Evolutionary conservation across 2,329 filamentous ascomycete genomes (phyloP).

Genomic region (Sclerotinia borealis): DNA sequence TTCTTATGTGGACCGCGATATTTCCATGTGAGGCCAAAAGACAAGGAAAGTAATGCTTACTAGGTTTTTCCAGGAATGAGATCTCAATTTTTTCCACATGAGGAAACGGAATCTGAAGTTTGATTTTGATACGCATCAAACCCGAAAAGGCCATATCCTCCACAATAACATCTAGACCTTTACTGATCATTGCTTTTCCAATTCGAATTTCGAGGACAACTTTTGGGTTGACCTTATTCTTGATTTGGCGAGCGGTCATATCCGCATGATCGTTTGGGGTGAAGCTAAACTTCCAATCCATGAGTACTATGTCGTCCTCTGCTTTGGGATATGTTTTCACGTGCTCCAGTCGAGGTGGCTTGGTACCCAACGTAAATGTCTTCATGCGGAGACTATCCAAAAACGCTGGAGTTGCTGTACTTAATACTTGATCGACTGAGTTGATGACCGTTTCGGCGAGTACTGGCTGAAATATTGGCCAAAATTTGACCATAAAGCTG

Average conservation of each 20-base stretch:
- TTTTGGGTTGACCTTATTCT: constrained; percentile 96
- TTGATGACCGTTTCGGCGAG: constrained; percentile 87
- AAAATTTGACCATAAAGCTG: constrained; percentile 96
- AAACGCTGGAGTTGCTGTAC: constrained; percentile 84
- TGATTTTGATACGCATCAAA: constrained; percentile 94
- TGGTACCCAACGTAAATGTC: constrained; percentile 88
- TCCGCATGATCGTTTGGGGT: constrained; percentile 91
- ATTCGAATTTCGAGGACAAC: constrained; percentile 90
- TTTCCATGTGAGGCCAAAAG: background rate
- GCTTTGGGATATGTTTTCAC: constrained; percentile 97
- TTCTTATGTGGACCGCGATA: background rate
- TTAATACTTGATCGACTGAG: constrained; percentile 92
- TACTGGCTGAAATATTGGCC: constrained; percentile 96
- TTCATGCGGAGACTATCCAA: constrained; percentile 90
- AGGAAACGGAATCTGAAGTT: constrained; percentile 91
- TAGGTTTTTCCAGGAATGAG: constrained; percentile 81
- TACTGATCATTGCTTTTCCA: constrained; percentile 94
- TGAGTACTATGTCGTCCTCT: constrained; percentile 90
- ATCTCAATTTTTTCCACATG: constrained; percentile 94
- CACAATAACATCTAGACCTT: constrained; percentile 94
- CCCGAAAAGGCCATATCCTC: constrained; percentile 96
- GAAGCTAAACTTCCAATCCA: constrained; percentile 99
- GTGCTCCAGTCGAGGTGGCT: constrained; percentile 92
- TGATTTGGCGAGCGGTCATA: constrained; percentile 82
- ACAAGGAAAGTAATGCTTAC: constrained; percentile 15